Base-by-base conservation (phyloP, 306 rosid genomes). In the Sicyos edulis region DNA sequence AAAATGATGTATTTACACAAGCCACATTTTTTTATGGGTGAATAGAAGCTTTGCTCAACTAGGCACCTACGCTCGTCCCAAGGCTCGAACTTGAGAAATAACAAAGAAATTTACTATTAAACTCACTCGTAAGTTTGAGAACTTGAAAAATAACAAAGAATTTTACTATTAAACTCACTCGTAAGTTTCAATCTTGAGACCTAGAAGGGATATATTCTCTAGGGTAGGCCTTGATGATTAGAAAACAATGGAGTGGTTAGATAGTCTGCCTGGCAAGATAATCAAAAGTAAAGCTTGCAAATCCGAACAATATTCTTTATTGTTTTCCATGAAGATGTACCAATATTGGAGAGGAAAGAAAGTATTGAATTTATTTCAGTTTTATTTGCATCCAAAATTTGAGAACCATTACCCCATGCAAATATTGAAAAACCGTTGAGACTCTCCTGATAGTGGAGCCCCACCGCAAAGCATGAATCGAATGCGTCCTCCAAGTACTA, bases 381-480 rank as follows among this genome's bases (percentile, higher is more conserved):
- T 58, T 45, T 61, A 58, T 60, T 67, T 67, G 70, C 24, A 24
- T 71, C 63, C 5, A 37, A 67, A 61, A 60, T 66, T 34, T 19
- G 58, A 54, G 40, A 75, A 50, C 62, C 71, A 72, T 84, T 85
- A 92, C 98, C 98, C 96, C 77, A 92, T 87, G 89, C 93, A 92
- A 78, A 92, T 81, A 74, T 92, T 90, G 85, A 88, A 84, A 70
- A 90, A 92, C 40, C 82, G 90, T 70, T 90, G 96, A 49, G 98
- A 80, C 74, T 92, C 96, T 11, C 80, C 85, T 10, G 96, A 90
- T 74, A 92, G 78, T 79, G 98, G 98, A 78, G 98, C 96, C 75
- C 98, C 98, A 44, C 98, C 96, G 78, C 93, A 87, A 45, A 88
- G 88, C 89, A 92, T 83, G 75, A 81, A 87, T 26, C 91, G 87